phyloP scores from a whole-genome alignment of 2,329 filamentous ascomycete genomes.

The Sporothrix mexicana region DNA sequence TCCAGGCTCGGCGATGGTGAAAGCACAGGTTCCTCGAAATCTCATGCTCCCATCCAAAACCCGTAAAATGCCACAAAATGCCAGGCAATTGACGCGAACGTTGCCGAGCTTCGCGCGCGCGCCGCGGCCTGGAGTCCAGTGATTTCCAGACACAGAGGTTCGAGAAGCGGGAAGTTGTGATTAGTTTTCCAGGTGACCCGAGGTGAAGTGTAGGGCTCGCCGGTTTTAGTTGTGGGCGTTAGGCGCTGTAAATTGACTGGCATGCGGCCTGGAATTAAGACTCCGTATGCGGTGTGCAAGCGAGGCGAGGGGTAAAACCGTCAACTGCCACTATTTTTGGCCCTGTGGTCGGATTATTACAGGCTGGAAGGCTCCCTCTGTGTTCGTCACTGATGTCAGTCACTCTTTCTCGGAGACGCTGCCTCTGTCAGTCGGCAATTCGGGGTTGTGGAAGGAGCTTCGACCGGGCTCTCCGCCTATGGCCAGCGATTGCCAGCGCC shows the following conservation, averaged over 20 bases:
- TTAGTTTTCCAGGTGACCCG: background rate
- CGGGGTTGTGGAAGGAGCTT: constrained; percentile 24
- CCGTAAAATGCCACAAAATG: background rate
- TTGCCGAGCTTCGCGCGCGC: constrained; percentile 14
- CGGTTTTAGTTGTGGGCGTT: background rate
- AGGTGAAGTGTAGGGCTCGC: background rate
- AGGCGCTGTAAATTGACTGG: background rate
- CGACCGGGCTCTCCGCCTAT: constrained; percentile 17
- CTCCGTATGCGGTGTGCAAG: background rate
- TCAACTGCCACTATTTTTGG: too few species aligned
- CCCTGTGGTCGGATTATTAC: background rate
- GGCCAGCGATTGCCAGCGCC: background rate
- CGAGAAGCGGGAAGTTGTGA: background rate
- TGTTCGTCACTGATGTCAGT: constrained; percentile 27
- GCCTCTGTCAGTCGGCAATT: constrained; percentile 19
- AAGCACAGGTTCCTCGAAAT: background rate
- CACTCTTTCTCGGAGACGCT: background rate
- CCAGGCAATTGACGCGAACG: background rate
- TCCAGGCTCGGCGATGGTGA: constrained; percentile 2
- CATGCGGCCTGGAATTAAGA: constrained; percentile 11
- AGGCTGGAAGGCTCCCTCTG: background rate
- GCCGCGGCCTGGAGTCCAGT: background rate
- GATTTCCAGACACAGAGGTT: background rate
- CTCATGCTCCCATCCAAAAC: background rate
- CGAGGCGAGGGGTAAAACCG: background rate